Conservation (phyloP, 2,329 filamentous ascomycete species). For the Ophiostoma tasmaniense region DNA sequence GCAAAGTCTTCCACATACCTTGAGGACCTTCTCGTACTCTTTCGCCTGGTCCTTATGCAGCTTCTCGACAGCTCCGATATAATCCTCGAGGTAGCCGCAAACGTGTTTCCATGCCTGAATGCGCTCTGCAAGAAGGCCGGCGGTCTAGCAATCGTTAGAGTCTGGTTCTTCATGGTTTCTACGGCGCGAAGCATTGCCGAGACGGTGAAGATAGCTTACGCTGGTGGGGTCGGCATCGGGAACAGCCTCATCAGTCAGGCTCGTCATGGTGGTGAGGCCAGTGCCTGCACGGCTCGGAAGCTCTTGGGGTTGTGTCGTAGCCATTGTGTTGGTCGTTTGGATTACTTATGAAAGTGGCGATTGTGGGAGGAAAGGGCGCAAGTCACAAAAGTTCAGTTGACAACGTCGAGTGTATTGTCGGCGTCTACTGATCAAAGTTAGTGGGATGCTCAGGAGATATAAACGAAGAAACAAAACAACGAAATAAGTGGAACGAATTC, state of each 20-base stretch:
- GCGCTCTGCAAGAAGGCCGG: constrained; percentile 75
- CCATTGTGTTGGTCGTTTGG: constrained; percentile 5
- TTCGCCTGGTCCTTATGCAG: constrained; percentile 76
- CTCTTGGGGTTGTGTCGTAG: constrained; percentile 13
- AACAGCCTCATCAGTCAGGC: constrained; percentile 49
- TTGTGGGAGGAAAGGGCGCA: background rate
- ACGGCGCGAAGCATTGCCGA: background rate
- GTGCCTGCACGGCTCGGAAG: constrained; percentile 23
- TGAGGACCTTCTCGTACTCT: constrained; percentile 90
- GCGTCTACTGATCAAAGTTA: background rate
- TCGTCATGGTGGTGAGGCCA: constrained; percentile 23
- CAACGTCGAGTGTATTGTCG: background rate
- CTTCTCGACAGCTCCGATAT: constrained; percentile 77
- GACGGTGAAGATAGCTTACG: constrained; percentile 32
- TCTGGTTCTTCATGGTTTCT: background rate
- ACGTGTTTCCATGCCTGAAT: constrained; percentile 95
- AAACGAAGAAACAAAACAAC: background rate
- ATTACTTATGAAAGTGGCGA: background rate
- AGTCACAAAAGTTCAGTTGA: background rate
- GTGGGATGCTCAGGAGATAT: background rate
- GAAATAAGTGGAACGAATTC: background rate
- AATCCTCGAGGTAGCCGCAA: constrained; percentile 83
- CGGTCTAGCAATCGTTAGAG: constrained; percentile 43
- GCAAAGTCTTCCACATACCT: constrained; percentile 40
- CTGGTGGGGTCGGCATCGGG: constrained; percentile 50